Percentiles rank a stretch among this genome's conserved stretches.
Conservation (phyloP, 2,329 filamentous ascomycete species). For the Helotiales sp. region DNA sequence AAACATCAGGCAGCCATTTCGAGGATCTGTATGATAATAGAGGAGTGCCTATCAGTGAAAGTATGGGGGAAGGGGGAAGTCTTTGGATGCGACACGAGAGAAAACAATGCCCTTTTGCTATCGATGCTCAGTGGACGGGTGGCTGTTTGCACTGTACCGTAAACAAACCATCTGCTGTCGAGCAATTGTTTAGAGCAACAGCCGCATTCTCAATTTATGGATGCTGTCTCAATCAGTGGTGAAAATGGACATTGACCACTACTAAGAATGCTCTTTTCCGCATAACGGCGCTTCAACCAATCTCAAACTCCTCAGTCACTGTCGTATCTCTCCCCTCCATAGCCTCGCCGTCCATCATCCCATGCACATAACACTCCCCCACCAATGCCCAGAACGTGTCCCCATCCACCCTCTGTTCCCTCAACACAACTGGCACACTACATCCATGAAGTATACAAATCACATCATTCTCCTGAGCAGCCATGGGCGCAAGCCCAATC, state of each 20-base stretch:
- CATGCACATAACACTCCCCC: constrained; percentile 30
- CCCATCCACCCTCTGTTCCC: not conserved
- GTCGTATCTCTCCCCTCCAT: constrained; percentile 4
- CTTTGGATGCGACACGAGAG: no score
- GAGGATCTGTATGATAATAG: no score
- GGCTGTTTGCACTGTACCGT: no score
- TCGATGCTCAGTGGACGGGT: no score
- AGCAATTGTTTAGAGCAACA: no score
- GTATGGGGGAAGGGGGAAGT: no score
- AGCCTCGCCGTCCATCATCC: constrained; percentile 30
- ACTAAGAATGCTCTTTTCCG: not conserved
- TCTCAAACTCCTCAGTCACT: constrained; percentile 12
- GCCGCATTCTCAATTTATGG: no score
- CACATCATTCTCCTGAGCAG: constrained; percentile 11
- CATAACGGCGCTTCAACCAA: constrained; percentile 7
- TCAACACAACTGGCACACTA: constrained; percentile 26
- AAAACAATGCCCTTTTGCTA: no score
- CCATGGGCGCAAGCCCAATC: constrained; percentile 17
- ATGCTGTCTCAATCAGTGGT: no score
- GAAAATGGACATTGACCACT: not conserved
- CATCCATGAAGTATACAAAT: constrained; percentile 26
- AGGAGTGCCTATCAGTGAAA: no score
- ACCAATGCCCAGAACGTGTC: constrained; percentile 15
- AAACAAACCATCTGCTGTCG: no score
- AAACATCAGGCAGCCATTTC: no score